phyloP scores from a whole-genome alignment of 305 asterid species.

The Ilex paraguariensis region DNA sequence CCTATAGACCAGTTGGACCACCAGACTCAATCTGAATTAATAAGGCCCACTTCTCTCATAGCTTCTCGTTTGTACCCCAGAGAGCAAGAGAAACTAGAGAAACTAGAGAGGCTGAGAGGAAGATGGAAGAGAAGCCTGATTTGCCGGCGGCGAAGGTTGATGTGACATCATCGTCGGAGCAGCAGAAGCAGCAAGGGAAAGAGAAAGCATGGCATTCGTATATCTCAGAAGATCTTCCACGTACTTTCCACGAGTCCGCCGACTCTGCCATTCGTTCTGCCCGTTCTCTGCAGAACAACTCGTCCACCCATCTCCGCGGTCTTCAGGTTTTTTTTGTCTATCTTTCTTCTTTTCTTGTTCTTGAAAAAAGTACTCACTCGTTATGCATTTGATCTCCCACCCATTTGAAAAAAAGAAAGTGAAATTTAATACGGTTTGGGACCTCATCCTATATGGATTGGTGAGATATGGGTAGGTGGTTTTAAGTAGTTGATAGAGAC shows the following conservation, averaged over 20 bases:
- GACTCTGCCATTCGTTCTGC: neutral
- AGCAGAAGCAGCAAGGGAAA: neutral
- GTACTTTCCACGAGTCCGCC: neutral
- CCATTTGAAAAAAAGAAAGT: too few species aligned
- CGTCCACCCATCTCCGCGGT: neutral
- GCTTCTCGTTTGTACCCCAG: too few species aligned
- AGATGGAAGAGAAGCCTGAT: neutral
- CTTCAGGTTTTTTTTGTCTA: neutral
- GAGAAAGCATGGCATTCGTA: neutral
- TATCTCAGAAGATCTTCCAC: neutral
- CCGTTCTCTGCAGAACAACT: constrained; percentile 1
- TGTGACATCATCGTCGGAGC: neutral
- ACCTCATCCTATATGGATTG: too few species aligned
- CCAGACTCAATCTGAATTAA: too few species aligned
- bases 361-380: neutral
- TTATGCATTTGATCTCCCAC: too few species aligned
- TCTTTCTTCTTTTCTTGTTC: neutral
- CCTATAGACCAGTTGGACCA: too few species aligned
- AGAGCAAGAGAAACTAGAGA: too few species aligned
- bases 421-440: too few species aligned
- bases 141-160: neutral
- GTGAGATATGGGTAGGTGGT: too few species aligned
- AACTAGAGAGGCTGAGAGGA: too few species aligned
- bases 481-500: too few species aligned
- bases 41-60: too few species aligned